These are phyloP conservation scores for Colletotrichum destructivum DNA, from an alignment of 2,329 filamentous ascomycete genomes.

Conservation along the genomic window DNA sequence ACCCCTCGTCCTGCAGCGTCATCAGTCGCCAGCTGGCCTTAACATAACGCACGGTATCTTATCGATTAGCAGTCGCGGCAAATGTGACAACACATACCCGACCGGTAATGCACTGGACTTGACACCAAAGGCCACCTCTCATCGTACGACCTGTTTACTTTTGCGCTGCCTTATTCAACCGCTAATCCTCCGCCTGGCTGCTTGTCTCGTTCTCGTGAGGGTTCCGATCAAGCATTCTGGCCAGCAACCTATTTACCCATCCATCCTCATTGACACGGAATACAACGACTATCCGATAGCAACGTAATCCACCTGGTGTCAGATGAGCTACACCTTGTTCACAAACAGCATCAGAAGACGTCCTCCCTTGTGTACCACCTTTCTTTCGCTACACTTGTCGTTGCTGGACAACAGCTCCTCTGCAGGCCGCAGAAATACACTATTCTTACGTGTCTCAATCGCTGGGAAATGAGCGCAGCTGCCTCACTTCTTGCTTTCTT, in stretches of 20 bases:
- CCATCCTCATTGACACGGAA: not conserved
- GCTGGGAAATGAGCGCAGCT: conserved; percentile 23
- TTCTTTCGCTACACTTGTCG: not conserved
- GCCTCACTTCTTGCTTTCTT: not conserved
- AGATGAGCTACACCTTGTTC: not conserved
- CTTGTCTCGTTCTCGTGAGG: too few species aligned
- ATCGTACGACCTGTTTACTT: not conserved
- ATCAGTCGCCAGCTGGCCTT: conserved; percentile 12
- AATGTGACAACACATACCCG: not conserved
- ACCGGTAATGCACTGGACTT: not conserved
- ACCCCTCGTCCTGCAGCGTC: not conserved
- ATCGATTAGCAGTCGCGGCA: conserved; percentile 2
- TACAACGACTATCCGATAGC: not conserved
- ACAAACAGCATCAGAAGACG: not conserved
- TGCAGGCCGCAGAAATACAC: not conserved
- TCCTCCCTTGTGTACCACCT: not conserved
- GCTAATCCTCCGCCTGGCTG: not conserved
- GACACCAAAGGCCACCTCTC: conserved; percentile 14
- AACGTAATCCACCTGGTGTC: not conserved
- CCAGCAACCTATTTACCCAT: not conserved
- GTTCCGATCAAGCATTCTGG: too few species aligned
- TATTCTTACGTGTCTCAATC: not conserved
- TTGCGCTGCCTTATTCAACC: not conserved
- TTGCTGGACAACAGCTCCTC: not conserved
- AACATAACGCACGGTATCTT: not conserved